Evolutionary conservation across 768 basidiomycete species (phyloP).

Genomic region (Dentipellis sp.): DNA sequence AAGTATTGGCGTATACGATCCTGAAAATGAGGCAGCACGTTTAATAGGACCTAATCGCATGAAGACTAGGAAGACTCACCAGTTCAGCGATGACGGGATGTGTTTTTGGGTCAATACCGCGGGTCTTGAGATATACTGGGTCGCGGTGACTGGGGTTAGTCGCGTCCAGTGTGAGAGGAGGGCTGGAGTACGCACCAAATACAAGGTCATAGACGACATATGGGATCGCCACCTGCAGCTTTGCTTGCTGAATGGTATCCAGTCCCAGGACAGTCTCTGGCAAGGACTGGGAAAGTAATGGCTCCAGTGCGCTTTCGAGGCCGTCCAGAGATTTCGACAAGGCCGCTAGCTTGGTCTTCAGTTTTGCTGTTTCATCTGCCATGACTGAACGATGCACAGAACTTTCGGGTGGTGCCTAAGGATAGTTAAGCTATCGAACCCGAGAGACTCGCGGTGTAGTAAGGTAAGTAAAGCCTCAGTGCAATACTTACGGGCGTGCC

Average conservation of each 20-base stretch:
- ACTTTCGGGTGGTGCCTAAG: not conserved
- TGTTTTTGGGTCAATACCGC: slow-evolving; percentile 69
- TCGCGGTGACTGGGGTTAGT: not conserved
- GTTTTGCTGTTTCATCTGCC: slow-evolving; percentile 26
- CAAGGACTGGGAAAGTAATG: slow-evolving; percentile 58
- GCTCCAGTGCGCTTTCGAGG: slow-evolving; percentile 58
- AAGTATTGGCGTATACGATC: slow-evolving; percentile 75
- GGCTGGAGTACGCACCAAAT: slow-evolving; percentile 51
- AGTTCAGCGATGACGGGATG: slow-evolving; percentile 74
- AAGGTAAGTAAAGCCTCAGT: too few species aligned
- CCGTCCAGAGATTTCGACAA: slow-evolving; percentile 54
- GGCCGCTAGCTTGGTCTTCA: slow-evolving; percentile 33
- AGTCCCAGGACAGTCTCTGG: slow-evolving; percentile 56
- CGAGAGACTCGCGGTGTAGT: too few species aligned
- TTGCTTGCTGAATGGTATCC: slow-evolving; percentile 72
- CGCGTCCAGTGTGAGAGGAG: not conserved
- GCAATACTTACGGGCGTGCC: too few species aligned
- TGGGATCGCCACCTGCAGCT: slow-evolving; percentile 69
- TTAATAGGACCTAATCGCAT: not conserved
- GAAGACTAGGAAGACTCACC: slow-evolving; percentile 24
- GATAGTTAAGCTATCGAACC: too few species aligned
- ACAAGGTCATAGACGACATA: slow-evolving; percentile 79
- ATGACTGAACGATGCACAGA: slow-evolving; percentile 14
- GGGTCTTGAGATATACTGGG: slow-evolving; percentile 72
- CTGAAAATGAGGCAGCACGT: slow-evolving; percentile 24